These are phyloP conservation scores for Schoenoplectus tabernaemontani DNA, from an alignment of 202 grass and related monocot genomes.

Conservation along the genomic window DNA sequence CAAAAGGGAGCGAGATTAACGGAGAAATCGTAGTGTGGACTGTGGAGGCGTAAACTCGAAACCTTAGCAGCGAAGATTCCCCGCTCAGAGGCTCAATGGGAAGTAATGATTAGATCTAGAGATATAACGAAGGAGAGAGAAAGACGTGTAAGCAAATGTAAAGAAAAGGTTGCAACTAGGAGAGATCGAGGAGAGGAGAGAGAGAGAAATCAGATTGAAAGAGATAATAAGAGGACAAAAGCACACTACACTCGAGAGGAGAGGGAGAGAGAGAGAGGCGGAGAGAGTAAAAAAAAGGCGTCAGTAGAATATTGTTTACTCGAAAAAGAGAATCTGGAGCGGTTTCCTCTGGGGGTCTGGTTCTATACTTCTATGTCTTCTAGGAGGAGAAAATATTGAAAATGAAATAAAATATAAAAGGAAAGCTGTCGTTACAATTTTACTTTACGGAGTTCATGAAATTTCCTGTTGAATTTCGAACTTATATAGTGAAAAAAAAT, in stretches of 20 bases:
- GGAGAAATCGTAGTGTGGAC: conserved; percentile 19
- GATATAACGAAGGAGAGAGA: conserved; percentile 9
- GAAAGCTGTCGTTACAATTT: not conserved
- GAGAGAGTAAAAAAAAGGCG: not conserved
- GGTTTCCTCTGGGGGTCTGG: not conserved
- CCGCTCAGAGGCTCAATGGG: not conserved
- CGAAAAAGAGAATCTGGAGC: conserved; percentile 12
- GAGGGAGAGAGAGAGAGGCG: not conserved
- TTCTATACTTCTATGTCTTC: not conserved
- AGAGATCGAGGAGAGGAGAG: not conserved
- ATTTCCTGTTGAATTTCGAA: not conserved
- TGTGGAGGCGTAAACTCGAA: not conserved
- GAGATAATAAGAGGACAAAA: conserved; percentile 20
- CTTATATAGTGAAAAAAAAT: not conserved
- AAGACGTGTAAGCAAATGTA: conserved; percentile 20
- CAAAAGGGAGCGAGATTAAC: not conserved
- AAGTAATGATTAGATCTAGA: conserved; percentile 16
- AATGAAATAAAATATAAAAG: not conserved
- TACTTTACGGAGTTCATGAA: not conserved
- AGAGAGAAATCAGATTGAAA: not conserved
- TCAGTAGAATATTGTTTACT: conserved; percentile 10
- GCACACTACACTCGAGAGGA: not conserved
- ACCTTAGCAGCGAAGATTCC: conserved; percentile 9
- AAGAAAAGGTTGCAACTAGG: not conserved
- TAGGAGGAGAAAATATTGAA: not conserved